Conservation (phyloP, 768 basidiomycete species). For the Pisolithus albus region DNA sequence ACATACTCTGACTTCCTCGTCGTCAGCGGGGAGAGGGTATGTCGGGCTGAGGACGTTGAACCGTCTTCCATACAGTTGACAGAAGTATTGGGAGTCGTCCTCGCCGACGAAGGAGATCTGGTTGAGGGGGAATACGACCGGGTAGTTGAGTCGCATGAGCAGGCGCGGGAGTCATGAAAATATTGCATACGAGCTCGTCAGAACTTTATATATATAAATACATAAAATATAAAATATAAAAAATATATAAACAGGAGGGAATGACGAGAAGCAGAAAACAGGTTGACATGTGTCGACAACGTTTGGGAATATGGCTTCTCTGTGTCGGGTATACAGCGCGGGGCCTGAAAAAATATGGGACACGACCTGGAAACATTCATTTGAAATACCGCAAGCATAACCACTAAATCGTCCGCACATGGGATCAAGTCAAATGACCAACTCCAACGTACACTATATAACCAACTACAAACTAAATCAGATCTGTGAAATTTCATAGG, state of each 20-base stretch:
- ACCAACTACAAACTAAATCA: no score
- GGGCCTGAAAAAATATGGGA: conserved; percentile 22
- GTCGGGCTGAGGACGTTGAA: conserved; percentile 49
- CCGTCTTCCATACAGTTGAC: conserved; percentile 42
- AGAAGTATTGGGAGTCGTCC: conserved; percentile 50
- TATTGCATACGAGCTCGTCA: background rate
- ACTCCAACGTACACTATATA: no score
- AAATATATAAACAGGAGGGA: conserved; percentile 18
- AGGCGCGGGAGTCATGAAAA: background rate
- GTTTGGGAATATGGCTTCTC: conserved; percentile 8
- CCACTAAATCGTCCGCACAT: conserved; percentile 9
- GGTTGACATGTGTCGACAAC: conserved; percentile 17
- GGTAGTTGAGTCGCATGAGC: conserved; percentile 26
- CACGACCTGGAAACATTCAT: conserved; percentile 4
- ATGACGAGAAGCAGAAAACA: conserved; percentile 26
- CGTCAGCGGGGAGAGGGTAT: conserved; percentile 62
- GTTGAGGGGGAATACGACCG: conserved; percentile 28
- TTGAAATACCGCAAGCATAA: conserved; percentile 28
- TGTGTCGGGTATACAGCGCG: conserved; percentile 27
- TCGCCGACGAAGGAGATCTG: conserved; percentile 33
- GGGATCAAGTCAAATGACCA: conserved; percentile 6
- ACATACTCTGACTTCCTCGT: conserved; percentile 56
- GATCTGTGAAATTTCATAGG: conserved; percentile 19
- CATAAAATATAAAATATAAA: no score
- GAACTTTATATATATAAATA: no score